Evolutionary conservation across 257 asterid species (phyloP).

Genomic region (Solanum megistacrolobum): DNA sequence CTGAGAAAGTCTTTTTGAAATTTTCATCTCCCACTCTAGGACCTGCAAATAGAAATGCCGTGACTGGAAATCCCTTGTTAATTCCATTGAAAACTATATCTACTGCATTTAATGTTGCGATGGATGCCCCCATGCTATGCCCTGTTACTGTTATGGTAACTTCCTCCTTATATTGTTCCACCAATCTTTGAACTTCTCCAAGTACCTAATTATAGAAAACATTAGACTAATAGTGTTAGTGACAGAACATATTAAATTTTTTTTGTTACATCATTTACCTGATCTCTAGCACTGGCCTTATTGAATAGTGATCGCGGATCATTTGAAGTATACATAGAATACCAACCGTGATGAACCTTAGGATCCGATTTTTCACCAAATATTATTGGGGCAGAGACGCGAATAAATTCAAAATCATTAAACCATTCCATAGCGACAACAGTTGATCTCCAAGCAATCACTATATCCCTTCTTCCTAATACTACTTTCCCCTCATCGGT

Average conservation of each 20-base stretch:
- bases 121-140: constrained; percentile 55
- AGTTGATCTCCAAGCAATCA: constrained; percentile 57
- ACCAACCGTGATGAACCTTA: constrained; percentile 18
- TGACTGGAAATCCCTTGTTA: constrained; percentile 28
- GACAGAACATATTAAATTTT: too few relatives aligned
- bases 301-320: constrained; percentile 5
- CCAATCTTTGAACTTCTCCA: constrained; percentile 14
- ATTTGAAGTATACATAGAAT: constrained; percentile 18
- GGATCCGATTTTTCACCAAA: constrained; percentile 11
- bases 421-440: constrained; percentile 24
- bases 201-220: constrained; percentile 1
- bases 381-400: constrained; percentile 16
- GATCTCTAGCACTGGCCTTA: constrained; percentile 30
- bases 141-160: constrained; percentile 51
- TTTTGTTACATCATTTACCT: constrained; percentile 9
- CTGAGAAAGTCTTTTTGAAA: not conserved
- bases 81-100: constrained; percentile 35
- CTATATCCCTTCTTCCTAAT: constrained; percentile 48
- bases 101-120: constrained; percentile 32
- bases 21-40: constrained; percentile 26
- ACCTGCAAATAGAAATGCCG: constrained; percentile 33
- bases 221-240: too few relatives aligned
- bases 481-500: constrained; percentile 43
- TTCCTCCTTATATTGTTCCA: constrained; percentile 29
- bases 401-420: constrained; percentile 32